Conservation (phyloP, 441 rosid species). For the Hura crepitans region DNA sequence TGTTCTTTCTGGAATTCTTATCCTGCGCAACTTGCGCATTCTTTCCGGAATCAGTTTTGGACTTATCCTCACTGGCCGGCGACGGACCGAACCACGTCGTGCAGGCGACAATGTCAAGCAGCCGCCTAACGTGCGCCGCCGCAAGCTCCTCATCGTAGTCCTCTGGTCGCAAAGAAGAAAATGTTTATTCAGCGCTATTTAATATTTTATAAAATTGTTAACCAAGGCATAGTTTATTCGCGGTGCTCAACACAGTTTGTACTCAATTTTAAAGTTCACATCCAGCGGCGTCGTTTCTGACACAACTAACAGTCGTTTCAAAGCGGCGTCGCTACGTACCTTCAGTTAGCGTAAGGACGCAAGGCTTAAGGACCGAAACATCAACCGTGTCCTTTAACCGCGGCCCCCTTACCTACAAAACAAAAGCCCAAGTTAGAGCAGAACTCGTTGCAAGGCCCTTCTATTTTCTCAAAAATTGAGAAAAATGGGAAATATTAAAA, state of each 20-base stretch:
- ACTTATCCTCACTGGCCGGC: slow-evolving; percentile 33
- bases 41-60: slow-evolving; percentile 30
- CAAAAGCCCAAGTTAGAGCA: not conserved
- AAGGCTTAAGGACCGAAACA: slow-evolving; percentile 50
- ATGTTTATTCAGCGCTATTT: no score
- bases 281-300: not conserved
- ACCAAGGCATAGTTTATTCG: not conserved
- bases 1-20: slow-evolving; percentile 42
- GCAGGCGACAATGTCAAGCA: slow-evolving; percentile 64
- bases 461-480: not conserved
- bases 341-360: slow-evolving; percentile 46
- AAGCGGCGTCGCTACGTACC: slow-evolving; percentile 31
- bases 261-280: not conserved
- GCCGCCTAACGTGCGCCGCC: slow-evolving; percentile 53
- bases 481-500: no score
- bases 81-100: slow-evolving; percentile 69
- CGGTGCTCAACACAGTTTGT: not conserved
- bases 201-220: not conserved
- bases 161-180: slow-evolving; percentile 29
- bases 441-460: slow-evolving; percentile 4
- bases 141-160: slow-evolving; percentile 45
- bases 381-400: slow-evolving; percentile 49
- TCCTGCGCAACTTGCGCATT: slow-evolving; percentile 30
- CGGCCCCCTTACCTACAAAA: slow-evolving; percentile 47
- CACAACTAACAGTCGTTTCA: not conserved